Evolutionary conservation across 805 yeast species (phyloP).

Genomic region (Saturnispora zaruensis): DNA sequence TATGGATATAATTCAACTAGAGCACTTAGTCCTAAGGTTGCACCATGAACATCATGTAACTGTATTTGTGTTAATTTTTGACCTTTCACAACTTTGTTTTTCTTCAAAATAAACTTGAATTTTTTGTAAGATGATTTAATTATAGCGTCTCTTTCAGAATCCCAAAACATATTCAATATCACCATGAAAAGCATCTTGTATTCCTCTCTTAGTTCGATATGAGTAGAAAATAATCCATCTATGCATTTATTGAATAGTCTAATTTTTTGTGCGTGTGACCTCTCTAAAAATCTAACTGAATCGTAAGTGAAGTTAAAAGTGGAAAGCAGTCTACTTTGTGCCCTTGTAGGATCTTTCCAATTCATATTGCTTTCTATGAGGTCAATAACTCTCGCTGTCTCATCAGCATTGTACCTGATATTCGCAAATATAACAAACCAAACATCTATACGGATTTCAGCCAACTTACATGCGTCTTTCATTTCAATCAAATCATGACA

Average conservation of each 20-base stretch:
- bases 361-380: constrained; percentile 36
- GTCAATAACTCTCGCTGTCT: constrained; percentile 35
- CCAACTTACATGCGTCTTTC: constrained; percentile 75
- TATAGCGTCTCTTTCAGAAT: constrained; percentile 34
- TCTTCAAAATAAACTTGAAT: constrained; percentile 37
- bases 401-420: constrained; percentile 35
- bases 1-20: constrained; percentile 85
- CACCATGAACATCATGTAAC: constrained; percentile 59
- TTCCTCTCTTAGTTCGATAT: constrained; percentile 65
- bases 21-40: constrained; percentile 83
- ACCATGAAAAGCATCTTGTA: constrained; percentile 74
- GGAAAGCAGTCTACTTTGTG: constrained; percentile 60
- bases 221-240: constrained; percentile 48
- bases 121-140: constrained; percentile 35
- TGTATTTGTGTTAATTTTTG: constrained; percentile 35
- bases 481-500: constrained; percentile 53
- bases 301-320: constrained; percentile 63
- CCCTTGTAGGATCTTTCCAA: constrained; percentile 35
- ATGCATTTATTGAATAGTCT: constrained; percentile 44
- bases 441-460: constrained; percentile 46
- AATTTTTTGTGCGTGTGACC: constrained; percentile 40
- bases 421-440: constrained; percentile 40
- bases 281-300: constrained; percentile 53
- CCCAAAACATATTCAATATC: constrained; percentile 58
- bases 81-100: constrained; percentile 21